phyloP scores from a whole-genome alignment of 139 green algal species.

The Chlamydomonas schloesseri region DNA sequence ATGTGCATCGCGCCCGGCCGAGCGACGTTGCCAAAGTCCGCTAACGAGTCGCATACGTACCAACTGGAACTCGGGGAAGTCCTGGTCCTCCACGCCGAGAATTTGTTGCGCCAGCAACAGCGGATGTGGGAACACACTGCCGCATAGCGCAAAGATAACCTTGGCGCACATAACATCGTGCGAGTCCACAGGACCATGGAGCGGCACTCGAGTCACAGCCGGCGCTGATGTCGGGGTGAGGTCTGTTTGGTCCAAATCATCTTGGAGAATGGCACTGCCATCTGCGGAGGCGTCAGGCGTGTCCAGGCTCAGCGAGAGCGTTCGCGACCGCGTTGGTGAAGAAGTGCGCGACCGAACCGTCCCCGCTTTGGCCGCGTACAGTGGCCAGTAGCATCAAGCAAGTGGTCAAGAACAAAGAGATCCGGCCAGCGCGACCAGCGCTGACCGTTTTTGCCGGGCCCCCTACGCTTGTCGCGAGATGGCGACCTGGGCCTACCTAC shows the following conservation, averaged over 20 bases:
- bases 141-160: conserved; percentile 29
- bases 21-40: too few relatives aligned
- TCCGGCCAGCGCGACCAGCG: too few relatives aligned
- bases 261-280: neutral
- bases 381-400: too few relatives aligned
- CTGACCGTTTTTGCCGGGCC: too few relatives aligned
- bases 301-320: too few relatives aligned
- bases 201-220: neutral
- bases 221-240: neutral
- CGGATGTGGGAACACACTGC: conserved; percentile 29
- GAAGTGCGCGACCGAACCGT: too few relatives aligned
- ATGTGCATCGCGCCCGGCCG: too few relatives aligned
- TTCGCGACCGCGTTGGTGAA: too few relatives aligned
- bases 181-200: conserved; percentile 21
- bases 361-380: too few relatives aligned
- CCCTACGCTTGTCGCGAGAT: neutral
- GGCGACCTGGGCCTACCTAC: conserved; percentile 1
- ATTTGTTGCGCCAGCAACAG: conserved; percentile 28
- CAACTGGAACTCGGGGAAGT: conserved; percentile 41
- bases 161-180: conserved; percentile 37
- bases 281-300: neutral
- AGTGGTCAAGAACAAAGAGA: too few relatives aligned
- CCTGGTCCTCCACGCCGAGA: conserved; percentile 37
- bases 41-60: neutral
- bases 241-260: conserved; percentile 13